phyloP scores from a whole-genome alignment of 306 rosid genomes.

The Fagus crenata region DNA sequence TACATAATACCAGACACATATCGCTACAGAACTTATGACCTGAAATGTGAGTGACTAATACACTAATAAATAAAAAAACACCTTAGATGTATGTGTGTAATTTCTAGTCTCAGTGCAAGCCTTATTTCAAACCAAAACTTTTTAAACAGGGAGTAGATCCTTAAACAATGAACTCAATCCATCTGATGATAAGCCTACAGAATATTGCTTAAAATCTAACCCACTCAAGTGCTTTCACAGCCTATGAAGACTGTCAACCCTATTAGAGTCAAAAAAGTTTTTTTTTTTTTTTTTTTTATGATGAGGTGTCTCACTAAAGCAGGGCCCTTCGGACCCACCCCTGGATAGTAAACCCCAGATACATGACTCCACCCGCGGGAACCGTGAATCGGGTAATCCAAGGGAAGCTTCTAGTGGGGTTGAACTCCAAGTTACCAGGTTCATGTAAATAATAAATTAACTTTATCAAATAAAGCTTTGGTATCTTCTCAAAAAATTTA shows the following conservation, averaged over 20 bases:
- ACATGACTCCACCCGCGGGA: too few species aligned
- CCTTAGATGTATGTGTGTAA: background rate
- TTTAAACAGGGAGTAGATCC: background rate
- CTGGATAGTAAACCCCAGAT: too few species aligned
- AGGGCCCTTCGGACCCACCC: too few species aligned
- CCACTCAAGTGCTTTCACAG: background rate
- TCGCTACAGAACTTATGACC: background rate
- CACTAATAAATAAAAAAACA: background rate
- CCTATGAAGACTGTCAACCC: background rate
- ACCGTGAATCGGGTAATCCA: too few species aligned
- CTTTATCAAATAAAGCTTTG: background rate
- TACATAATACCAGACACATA: background rate
- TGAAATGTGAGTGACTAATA: background rate
- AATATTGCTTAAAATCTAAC: background rate
- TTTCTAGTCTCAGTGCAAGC: background rate
- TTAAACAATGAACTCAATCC: constrained; percentile 8
- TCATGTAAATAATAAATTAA: background rate
- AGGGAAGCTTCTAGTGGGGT: too few species aligned
- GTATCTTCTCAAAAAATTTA: background rate
- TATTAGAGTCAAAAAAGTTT: background rate
- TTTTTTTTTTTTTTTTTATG: too few species aligned
- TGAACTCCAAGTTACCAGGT: background rate
- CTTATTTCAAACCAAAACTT: constrained; percentile 8
- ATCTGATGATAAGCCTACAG: background rate
- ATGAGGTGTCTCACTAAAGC: too few species aligned